phyloP scores from a whole-genome alignment of 257 asterid genomes.

The Solanum commersonii region DNA sequence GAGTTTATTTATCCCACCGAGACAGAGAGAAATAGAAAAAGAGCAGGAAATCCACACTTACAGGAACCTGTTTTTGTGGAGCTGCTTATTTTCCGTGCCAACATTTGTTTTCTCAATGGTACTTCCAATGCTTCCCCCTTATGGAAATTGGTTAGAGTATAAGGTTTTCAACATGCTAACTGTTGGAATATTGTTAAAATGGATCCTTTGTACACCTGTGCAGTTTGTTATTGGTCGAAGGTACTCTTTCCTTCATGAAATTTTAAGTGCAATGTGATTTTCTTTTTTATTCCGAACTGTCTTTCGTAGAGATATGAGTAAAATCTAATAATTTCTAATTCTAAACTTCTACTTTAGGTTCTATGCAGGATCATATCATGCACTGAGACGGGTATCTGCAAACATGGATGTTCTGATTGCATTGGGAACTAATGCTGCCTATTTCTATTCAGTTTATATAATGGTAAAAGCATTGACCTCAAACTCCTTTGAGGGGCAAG shows the following conservation, averaged over 20 bases:
- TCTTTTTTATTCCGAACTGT: background rate
- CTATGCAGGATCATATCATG: slow-evolving; percentile 90
- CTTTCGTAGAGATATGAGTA: background rate
- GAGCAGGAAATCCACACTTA: slow-evolving; percentile 55
- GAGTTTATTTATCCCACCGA: slow-evolving; percentile 64
- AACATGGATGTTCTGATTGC: slow-evolving; percentile 99
- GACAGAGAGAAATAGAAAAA: slow-evolving; percentile 67
- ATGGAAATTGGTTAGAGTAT: slow-evolving; percentile 85
- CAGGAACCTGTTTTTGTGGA: slow-evolving; percentile 71
- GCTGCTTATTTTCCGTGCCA: slow-evolving; percentile 87
- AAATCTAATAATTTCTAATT: background rate
- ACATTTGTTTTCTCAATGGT: slow-evolving; percentile 75
- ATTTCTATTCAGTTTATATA: slow-evolving; percentile 72
- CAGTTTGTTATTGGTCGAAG: slow-evolving; percentile 89
- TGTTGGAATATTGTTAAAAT: slow-evolving; percentile 70
- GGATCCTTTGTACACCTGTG: slow-evolving; percentile 95
- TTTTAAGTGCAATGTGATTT: background rate
- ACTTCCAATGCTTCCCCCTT: slow-evolving; percentile 91
- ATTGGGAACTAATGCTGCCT: slow-evolving; percentile 96
- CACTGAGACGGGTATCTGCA: slow-evolving; percentile 75
- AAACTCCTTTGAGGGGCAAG: slow-evolving; percentile 84
- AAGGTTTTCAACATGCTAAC: slow-evolving; percentile 75
- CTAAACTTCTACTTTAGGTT: slow-evolving; percentile 45
- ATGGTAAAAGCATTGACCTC: slow-evolving; percentile 68
- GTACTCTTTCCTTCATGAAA: slow-evolving; percentile 21